Evolutionary conservation across 129 eudicot species (phyloP).

Genomic region (Deinandra increscens): DNA sequence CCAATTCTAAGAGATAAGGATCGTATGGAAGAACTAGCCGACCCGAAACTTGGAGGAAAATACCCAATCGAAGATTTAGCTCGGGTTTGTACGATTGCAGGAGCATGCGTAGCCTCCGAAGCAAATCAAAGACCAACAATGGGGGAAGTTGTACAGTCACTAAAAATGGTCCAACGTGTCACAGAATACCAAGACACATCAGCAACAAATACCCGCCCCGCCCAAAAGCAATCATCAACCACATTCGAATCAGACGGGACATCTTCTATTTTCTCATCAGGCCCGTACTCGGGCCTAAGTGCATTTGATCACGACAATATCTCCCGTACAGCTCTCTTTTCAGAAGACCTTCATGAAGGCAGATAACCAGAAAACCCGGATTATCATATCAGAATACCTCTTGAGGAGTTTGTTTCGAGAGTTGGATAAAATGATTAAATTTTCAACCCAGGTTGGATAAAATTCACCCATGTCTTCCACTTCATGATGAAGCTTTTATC

Average conservation of each 20-base stretch:
- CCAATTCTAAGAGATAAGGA: constrained; percentile 92
- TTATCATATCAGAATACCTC: background rate
- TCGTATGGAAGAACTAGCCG: constrained; percentile 82
- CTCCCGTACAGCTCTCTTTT: constrained; percentile 70
- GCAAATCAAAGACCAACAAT: constrained; percentile 91
- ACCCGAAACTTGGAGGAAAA: constrained; percentile 73
- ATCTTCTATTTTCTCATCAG: constrained; percentile 91
- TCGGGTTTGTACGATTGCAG: constrained; percentile 93
- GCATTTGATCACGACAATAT: constrained; percentile 79
- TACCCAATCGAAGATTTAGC: constrained; percentile 85
- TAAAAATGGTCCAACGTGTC: constrained; percentile 90
- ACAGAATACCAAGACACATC: constrained; percentile 72
- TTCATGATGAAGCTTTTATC: constrained; percentile 17
- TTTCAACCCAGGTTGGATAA: constrained; percentile 7
- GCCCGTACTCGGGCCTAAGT: constrained; percentile 90
- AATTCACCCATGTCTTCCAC: background rate
- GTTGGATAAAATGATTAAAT: background rate
- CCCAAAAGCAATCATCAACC: constrained; percentile 74
- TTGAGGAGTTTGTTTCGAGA: constrained; percentile 8
- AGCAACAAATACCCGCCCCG: constrained; percentile 44
- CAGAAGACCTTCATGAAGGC: constrained; percentile 98
- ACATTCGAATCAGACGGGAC: constrained; percentile 93
- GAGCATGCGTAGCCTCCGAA: constrained; percentile 96
- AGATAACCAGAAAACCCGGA: constrained; percentile 37
- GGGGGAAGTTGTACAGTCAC: constrained; percentile 99